Conservation (phyloP, 352 stramenopile species). For the Paralagenidium karlingii region DNA sequence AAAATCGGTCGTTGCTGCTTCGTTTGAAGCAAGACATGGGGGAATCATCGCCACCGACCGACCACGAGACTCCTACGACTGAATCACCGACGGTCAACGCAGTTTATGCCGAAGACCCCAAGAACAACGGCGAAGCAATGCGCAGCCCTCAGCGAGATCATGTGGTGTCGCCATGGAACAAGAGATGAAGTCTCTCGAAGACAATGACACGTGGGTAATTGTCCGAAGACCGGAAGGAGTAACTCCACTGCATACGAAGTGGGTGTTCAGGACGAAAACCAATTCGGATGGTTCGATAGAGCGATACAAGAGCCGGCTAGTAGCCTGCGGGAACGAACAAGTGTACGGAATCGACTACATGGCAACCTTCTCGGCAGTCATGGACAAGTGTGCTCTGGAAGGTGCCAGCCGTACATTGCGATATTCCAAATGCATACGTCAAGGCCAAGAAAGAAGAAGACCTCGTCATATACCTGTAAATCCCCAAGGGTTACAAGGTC, state of each 20-base stretch:
- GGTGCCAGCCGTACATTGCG: conserved; percentile 11
- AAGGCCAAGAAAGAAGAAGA: conserved; percentile 9
- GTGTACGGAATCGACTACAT: conserved; percentile 9
- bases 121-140: conserved; percentile 8
- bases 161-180: conserved; percentile 1
- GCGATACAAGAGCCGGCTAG: conserved; percentile 8
- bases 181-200: conserved; percentile 5
- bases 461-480: conserved; percentile 10
- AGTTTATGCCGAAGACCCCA: conserved; percentile 2
- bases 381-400: conserved; percentile 11
- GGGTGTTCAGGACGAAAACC: conserved; percentile 15
- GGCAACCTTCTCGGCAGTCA: conserved; percentile 11
- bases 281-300: conserved; percentile 4
- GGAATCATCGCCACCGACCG: conserved; percentile 5
- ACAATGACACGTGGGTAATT: conserved; percentile 3
- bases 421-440: conserved; percentile 19
- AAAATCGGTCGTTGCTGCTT: no score
- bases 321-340: conserved; percentile 11
- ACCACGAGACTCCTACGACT: conserved; percentile 4
- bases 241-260: conserved; percentile 9
- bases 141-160: not conserved
- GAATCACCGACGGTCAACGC: no score
- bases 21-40: no score
- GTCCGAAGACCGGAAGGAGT: not conserved
- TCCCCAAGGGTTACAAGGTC: conserved; percentile 6